These are phyloP conservation scores for Agarophyton chilense DNA, from an alignment of 23 red algal species.

Conservation along the genomic window DNA sequence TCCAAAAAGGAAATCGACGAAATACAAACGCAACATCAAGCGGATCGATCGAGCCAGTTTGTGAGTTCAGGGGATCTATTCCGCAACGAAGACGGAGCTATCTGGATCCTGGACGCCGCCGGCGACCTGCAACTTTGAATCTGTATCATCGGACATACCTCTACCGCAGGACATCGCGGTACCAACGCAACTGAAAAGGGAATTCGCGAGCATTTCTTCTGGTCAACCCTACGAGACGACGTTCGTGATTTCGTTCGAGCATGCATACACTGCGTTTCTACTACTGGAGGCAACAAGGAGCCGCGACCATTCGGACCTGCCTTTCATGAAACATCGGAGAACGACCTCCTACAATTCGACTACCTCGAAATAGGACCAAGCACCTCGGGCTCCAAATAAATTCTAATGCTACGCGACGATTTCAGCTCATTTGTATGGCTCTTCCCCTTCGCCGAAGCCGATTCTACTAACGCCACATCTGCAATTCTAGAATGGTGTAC, in stretches of 20 bases:
- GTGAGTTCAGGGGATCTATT: no score
- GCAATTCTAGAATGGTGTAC: not conserved
- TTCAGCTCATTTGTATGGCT: not conserved
- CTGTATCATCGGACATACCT: not conserved
- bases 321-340: not conserved
- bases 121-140: not conserved
- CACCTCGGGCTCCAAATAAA: not conserved
- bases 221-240: not conserved
- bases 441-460: not conserved
- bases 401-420: not conserved
- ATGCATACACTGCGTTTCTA: constrained; percentile 23
- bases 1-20: not conserved
- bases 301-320: not conserved
- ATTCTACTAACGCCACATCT: not conserved
- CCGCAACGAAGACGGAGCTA: not conserved
- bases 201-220: not conserved
- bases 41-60: not conserved
- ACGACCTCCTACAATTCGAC: not conserved
- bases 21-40: no score
- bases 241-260: not conserved
- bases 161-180: not conserved
- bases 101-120: constrained; percentile 10
- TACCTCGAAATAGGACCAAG: not conserved
- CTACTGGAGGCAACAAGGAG: not conserved
- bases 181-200: not conserved